Base-by-base conservation (phyloP, 1,284 basidiomycete species). In the Melampsora americana region DNA sequence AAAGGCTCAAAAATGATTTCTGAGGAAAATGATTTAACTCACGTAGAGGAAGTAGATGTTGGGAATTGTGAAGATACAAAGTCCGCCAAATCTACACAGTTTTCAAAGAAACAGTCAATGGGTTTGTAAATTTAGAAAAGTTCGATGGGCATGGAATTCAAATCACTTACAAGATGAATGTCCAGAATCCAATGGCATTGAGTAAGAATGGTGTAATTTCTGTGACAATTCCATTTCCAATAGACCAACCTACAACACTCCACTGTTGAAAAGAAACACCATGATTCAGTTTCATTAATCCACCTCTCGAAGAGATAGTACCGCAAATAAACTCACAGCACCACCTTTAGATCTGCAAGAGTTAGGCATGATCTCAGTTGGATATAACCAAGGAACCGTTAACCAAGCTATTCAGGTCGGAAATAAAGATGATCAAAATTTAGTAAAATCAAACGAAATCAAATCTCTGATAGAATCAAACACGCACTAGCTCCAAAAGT, bases 241-340 rank as follows among this genome's bases (percentile, higher is more conserved):
- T 74, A 9, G 71, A 74, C 71, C 71, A 74, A 23, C 71, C 71
- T 42, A 74, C 71, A 23, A 74, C 71, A 74, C 71, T 74, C 62
- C 62, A 74, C 71, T 74, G 50, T 28, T 12, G 23, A 20, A 53
- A 53, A 16, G 6, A 32, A 30, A 7, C 16, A 32, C 14, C 26
- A 42, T n/a, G 18, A 65, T 50, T 11, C 30, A 11, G 48, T 35
- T 30, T 6, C 23, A 18, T 16, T 30, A 39, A 11, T 59, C 7
- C 14, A 23, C 5, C n/a, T 9, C 16, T 59, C 3, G 30, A 56
- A n/a, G 18, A 20, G 18, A 61, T 50, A 1, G 9, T 16, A 6
- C 32, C n/a, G 14, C 5, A 12, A 4, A 53, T 20, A 5, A 42
- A 74, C 71, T 32, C n/a, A 74, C 71, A 16, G 60, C 62, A 32